A percentile compares a stretch with the other conserved stretches of the same genome.
Evolutionary conservation across 768 basidiomycete species (phyloP).

Genomic region (Boletus vermiculosoides): DNA sequence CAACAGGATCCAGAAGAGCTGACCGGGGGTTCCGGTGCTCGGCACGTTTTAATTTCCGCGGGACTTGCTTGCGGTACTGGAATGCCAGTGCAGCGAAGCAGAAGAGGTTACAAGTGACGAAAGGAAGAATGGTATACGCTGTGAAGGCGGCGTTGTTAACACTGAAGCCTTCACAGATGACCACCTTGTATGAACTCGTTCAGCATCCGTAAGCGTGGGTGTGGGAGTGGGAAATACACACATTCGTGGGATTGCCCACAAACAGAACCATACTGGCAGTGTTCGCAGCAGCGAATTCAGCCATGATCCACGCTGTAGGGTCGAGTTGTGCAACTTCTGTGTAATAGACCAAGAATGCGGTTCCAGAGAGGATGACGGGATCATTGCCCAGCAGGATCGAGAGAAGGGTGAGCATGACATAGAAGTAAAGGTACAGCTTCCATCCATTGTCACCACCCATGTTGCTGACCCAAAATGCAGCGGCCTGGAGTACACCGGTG

Average conservation of each 20-base stretch:
- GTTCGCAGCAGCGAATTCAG: slow-evolving; percentile 78
- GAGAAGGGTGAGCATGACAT: slow-evolving; percentile 72
- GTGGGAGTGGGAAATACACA: slow-evolving; percentile 8
- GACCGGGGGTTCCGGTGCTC: slow-evolving; percentile 49
- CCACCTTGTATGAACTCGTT: slow-evolving; percentile 38
- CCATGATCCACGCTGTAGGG: slow-evolving; percentile 66
- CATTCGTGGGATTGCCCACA: slow-evolving; percentile 91
- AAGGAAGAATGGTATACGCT: slow-evolving; percentile 80
- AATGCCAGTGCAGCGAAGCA: slow-evolving; percentile 58
- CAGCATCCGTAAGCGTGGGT: not conserved
- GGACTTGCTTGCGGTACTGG: slow-evolving; percentile 61
- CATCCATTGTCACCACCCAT: slow-evolving; percentile 72
- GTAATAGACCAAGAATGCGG: slow-evolving; percentile 87
- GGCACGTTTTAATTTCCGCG: slow-evolving; percentile 39
- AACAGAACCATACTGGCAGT: slow-evolving; percentile 75
- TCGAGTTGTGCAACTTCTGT: slow-evolving; percentile 55
- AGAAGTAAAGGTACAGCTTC: slow-evolving; percentile 77
- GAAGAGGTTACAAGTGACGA: slow-evolving; percentile 62
- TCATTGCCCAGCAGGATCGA: slow-evolving; percentile 90
- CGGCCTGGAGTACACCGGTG: slow-evolving; percentile 81
- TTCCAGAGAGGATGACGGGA: slow-evolving; percentile 90
- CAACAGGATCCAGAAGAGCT: slow-evolving; percentile 68
- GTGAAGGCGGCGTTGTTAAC: slow-evolving; percentile 79
- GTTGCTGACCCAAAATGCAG: slow-evolving; percentile 88
- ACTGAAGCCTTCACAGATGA: slow-evolving; percentile 83